Base-by-base conservation (phyloP, 306 rosid species). In the Ochetophila trinervis region DNA sequence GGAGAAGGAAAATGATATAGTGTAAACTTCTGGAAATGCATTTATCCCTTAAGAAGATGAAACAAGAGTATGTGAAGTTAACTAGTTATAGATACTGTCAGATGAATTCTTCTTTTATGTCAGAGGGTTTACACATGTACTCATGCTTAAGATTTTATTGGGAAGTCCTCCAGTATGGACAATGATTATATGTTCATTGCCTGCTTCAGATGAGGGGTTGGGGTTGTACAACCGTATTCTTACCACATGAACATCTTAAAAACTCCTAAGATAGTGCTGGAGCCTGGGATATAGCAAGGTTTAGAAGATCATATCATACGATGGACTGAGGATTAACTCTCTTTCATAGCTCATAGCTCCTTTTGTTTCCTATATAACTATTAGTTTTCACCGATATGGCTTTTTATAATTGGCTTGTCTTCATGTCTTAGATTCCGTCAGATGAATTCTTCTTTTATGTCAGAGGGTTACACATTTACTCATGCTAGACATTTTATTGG, bases 391-490 rank as follows among this genome's bases (percentile, higher is more conserved):
- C 12, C 11, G 44, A 37, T 11, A 37, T 37, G 6, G 21, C 60
- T 22, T 57, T 24, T 66, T 6, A 17, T 63, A 17, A 49, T 34
- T 68, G 67, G 23, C 74, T 64, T 65, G 0, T 58, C 55, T 65
- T 79, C 50, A 60, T 47, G 60, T 37, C 51, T 45, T 72, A 91
- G 99, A 71, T 79, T 93, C n/a, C n/a, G n/a, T n/a, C n/a, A n/a
- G n/a, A n/a, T n/a, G n/a, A n/a, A 27, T 27, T 27, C 32, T 27
- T 27, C 32, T 27, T 27, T 27, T 27, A 27, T 27, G 32, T 27
- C 32, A 27, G 32, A 27, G 32, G 32, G 32, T 27, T 27, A n/a
- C 4, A 27, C 32, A 2, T 4, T 2, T 27, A 27, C 32, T 27
- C 32, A 27, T 27, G 32, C 32, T 27, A 1, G 4, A 27, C 3